Evolutionary conservation across 257 asterid species (phyloP), one percentile per base, ranked within the genome.

Genomic region (Penstemon davidsonii): DNA sequence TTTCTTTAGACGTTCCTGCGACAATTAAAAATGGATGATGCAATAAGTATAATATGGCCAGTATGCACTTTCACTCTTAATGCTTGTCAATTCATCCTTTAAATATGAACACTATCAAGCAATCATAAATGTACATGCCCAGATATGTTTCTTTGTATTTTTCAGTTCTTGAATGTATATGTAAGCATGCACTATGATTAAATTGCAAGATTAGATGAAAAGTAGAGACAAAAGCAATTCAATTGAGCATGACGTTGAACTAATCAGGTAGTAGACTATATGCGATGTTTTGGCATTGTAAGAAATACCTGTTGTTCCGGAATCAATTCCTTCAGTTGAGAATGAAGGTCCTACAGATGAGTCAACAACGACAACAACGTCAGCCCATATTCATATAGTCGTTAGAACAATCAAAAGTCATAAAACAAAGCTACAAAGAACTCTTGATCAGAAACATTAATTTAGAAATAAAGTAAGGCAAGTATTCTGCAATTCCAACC

Each of bases 311-410:
- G 95, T 60, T 87, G 93, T 68, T 87, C 89, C 47, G 96, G 96
- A 81, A 90, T 90, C 85, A 90, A 83, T 72, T 90, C 96, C 82
- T 79, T 82, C 75, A 90, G 78, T 83, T 90, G 89, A 71, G 95
- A 87, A 39, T 75, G 90, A 40, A 89, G 88, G 78, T 89, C 96
- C 96, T 89, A 66, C 36, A 45, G 15, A 61, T 15, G 54, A 59
- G 42, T 38, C 69, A 73, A 66, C 4, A 37, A 50, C 46, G 33
- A 67, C 41, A 51, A 39, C 50, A 43, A 25, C 44, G 69, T 55
- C 56, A 68, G 56, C 13, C 56, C 38, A 58, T 4, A 25, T 13
- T 25, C 19, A 55, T 54, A 15, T 67, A 62, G 50, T 63, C 40
- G 51, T 43, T 58, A 36, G 62, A 19, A 56, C 57, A 72, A 55